Conservation (phyloP, 495 filamentous ascomycete genomes). For the Pyrenula massariospora region DNA sequence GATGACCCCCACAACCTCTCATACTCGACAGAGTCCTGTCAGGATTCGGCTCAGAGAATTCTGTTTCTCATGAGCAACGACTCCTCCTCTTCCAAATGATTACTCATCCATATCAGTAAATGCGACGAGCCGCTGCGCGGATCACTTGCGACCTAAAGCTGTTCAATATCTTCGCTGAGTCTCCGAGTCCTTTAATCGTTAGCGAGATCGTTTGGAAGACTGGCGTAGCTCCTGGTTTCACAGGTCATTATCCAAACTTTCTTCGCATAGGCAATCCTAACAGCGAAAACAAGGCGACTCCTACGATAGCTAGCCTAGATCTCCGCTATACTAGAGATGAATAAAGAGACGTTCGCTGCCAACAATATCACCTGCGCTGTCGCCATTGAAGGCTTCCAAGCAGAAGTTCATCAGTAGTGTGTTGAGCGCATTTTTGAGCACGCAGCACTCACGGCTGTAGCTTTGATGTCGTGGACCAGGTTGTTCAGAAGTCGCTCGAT, state of each 20-base stretch:
- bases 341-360: slow-evolving; percentile 18
- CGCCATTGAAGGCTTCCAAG: slow-evolving; percentile 15
- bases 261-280: slow-evolving; percentile 1
- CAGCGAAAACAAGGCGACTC: slow-evolving; percentile 20
- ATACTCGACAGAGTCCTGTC: background rate
- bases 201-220: slow-evolving; percentile 18
- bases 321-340: slow-evolving; percentile 22
- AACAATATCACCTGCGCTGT: slow-evolving; percentile 21
- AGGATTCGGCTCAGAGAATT: background rate
- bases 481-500: slow-evolving; percentile 18
- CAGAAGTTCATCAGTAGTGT: slow-evolving; percentile 20
- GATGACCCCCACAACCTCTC: slow-evolving; percentile 5
- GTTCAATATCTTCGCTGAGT: slow-evolving; percentile 17
- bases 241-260: background rate
- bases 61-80: background rate
- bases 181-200: slow-evolving; percentile 13
- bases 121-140: slow-evolving; percentile 13
- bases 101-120: slow-evolving; percentile 13
- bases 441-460: slow-evolving; percentile 8
- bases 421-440: background rate
- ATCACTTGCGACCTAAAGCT: slow-evolving; percentile 23
- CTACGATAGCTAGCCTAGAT: slow-evolving; percentile 31
- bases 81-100: slow-evolving; percentile 5
- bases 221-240: slow-evolving; percentile 20
- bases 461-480: slow-evolving; percentile 19